Evolutionary conservation across 805 yeast genomes (phyloP).

Genomic region (Pichia deserticola): DNA sequence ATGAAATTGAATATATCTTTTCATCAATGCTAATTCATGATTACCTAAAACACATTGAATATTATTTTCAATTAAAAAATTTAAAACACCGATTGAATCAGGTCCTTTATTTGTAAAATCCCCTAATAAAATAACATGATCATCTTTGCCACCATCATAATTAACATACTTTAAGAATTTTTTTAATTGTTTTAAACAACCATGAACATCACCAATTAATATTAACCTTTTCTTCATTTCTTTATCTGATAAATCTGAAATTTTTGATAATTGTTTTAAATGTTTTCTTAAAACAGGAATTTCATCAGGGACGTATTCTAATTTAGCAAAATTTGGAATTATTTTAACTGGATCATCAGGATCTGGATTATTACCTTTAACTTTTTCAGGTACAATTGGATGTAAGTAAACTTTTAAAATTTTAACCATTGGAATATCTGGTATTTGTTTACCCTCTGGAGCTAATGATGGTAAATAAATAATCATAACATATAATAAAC

Average conservation of each 20-base stretch:
- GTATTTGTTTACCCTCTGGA: slow-evolving; percentile 26
- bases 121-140: slow-evolving; percentile 66
- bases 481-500: slow-evolving; percentile 23
- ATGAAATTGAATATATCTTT: slow-evolving; percentile 56
- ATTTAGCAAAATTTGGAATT: slow-evolving; percentile 20
- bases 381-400: slow-evolving; percentile 20
- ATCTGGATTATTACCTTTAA: slow-evolving; percentile 8
- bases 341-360: slow-evolving; percentile 23
- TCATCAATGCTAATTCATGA: slow-evolving; percentile 71
- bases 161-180: slow-evolving; percentile 44
- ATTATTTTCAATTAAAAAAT: slow-evolving; percentile 50
- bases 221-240: slow-evolving; percentile 42
- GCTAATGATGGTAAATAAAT: slow-evolving; percentile 27
- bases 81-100: slow-evolving; percentile 60
- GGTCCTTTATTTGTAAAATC: slow-evolving; percentile 85
- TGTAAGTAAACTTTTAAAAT: slow-evolving; percentile 21
- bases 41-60: slow-evolving; percentile 80
- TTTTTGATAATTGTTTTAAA: slow-evolving; percentile 12
- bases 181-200: slow-evolving; percentile 51
- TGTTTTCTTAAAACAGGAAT: slow-evolving; percentile 18
- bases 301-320: slow-evolving; percentile 13
- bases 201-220: slow-evolving; percentile 85
- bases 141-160: slow-evolving; percentile 37
- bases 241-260: slow-evolving; percentile 2
- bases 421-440: slow-evolving; percentile 20